Base-by-base conservation (phyloP, 1,284 basidiomycete genomes). In the Leccinum insolens region DNA sequence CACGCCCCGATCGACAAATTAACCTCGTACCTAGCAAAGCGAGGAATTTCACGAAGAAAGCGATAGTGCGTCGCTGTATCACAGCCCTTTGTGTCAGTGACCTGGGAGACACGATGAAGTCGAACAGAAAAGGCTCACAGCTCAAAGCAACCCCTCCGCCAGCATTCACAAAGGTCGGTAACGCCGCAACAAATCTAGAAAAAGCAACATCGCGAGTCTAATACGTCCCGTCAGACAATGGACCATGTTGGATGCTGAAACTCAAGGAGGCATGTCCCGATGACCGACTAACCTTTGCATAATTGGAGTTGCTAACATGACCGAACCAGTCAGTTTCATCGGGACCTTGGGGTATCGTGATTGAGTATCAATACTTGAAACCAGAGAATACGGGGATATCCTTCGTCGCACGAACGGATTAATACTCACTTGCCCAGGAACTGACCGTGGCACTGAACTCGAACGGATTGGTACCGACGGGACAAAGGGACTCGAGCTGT, bases 11-110 rank as follows among this genome's bases (percentile, higher is more conserved):
- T 79, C 46, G 79, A 83, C n/a, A 88, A 77, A 63, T 89, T 84
- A 52, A 95, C 86, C 76, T 93, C 88, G 73, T 94, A 95, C 17
- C 78, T 76, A 3, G 86, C 75, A 28, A 91, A 82, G 61, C 93
- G 88, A 1, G 94, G 93, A 61, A 95, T 93, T 81, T 95, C 94
- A 55, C 86, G 87, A 59, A 93, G 79, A 79, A 91, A 95, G 67
- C 85, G 81, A 73, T 87, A 94, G 76, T 93, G 88, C 0, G 90
- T 89, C 2, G 85, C 91, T 89, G 67, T 15, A 55, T n/a, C 6
- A 14, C 41, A 5, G 3, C 14, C 4, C 22, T 20, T 25, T 25
- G n/a, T n/a, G 6, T 69, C 2, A 59, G 67, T n/a, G 9, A 34
- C 17, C 34, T 0, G 9, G 6, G 4, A 25, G 3, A 55, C n/a